phyloP scores from a whole-genome alignment of 805 yeast genomes.

The Metschnikowia santaceciliae region DNA sequence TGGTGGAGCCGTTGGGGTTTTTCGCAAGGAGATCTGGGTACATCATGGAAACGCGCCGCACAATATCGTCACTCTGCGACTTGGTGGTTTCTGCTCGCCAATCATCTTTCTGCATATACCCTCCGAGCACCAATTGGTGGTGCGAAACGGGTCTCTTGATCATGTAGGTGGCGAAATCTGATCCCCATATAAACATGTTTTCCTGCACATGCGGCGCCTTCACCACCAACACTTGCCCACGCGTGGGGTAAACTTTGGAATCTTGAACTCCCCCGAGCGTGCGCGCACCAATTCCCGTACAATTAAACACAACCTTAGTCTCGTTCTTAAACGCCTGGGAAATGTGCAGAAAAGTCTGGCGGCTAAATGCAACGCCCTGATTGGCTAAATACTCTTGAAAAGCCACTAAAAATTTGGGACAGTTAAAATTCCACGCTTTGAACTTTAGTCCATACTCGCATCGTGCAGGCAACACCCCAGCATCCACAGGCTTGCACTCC shows the following conservation, averaged over 20 bases:
- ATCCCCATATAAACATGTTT: slow-evolving; percentile 61
- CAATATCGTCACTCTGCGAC: slow-evolving; percentile 56
- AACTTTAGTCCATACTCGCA: slow-evolving; percentile 53
- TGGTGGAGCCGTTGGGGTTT: slow-evolving; percentile 28
- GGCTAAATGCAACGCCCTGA: slow-evolving; percentile 50
- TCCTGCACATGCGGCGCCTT: slow-evolving; percentile 64
- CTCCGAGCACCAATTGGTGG: slow-evolving; percentile 71
- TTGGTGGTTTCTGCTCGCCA: slow-evolving; percentile 59
- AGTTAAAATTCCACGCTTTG: slow-evolving; percentile 66
- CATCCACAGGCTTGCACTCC: slow-evolving; percentile 38
- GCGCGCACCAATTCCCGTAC: slow-evolving; percentile 72
- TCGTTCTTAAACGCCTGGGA: slow-evolving; percentile 45
- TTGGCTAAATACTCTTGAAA: slow-evolving; percentile 42
- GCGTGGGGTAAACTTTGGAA: slow-evolving; percentile 57
- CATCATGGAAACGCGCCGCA: slow-evolving; percentile 52
- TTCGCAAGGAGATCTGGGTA: slow-evolving; percentile 46
- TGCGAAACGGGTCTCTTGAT: slow-evolving; percentile 68
- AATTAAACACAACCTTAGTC: slow-evolving; percentile 59
- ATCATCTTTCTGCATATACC: slow-evolving; percentile 61
- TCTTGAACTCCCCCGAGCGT: slow-evolving; percentile 65
- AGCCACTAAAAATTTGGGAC: slow-evolving; percentile 56
- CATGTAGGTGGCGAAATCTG: slow-evolving; percentile 55
- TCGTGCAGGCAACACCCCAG: slow-evolving; percentile 46
- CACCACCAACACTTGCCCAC: slow-evolving; percentile 78
- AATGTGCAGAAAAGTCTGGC: slow-evolving; percentile 48